A percentile compares a stretch with the other conserved stretches of the same genome.
Conservation (phyloP, 2,329 filamentous ascomycete genomes). For the Grosmannia penicillata region DNA sequence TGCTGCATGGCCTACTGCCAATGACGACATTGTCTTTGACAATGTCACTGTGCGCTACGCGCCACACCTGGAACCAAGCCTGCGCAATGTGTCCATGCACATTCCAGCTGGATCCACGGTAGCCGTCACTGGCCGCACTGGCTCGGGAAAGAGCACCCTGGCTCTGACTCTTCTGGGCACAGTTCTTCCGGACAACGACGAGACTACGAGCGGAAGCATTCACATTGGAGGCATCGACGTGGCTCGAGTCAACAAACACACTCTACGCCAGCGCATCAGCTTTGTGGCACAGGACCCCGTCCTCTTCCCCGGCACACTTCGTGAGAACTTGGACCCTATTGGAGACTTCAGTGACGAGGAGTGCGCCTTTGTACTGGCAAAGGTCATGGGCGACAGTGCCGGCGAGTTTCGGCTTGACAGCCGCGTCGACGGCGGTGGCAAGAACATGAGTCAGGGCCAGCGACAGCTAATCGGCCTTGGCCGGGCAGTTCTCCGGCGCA, state of each 20-base stretch:
- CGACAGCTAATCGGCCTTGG: constrained; percentile 47
- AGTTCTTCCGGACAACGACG: constrained; percentile 27
- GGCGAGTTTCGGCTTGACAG: constrained; percentile 27
- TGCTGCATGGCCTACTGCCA: constrained; percentile 58
- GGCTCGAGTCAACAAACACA: constrained; percentile 34
- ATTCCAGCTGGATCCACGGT: constrained; percentile 52
- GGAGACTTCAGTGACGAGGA: constrained; percentile 38
- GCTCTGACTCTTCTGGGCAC: constrained; percentile 44
- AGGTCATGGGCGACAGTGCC: constrained; percentile 34
- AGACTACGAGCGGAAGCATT: constrained; percentile 27
- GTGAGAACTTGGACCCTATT: constrained; percentile 56
- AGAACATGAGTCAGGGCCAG: constrained; percentile 48
- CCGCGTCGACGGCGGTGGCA: constrained; percentile 42
- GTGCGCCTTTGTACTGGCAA: constrained; percentile 35
- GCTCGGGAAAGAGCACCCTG: constrained; percentile 74
- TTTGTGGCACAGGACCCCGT: constrained; percentile 52
- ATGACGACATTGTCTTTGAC: constrained; percentile 61
- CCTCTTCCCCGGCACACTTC: constrained; percentile 41
- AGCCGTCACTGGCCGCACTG: constrained; percentile 65
- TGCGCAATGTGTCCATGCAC: constrained; percentile 52
- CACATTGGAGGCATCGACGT: constrained; percentile 40
- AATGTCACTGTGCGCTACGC: constrained; percentile 69
- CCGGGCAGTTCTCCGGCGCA: constrained; percentile 42
- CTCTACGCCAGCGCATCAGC: constrained; percentile 41
- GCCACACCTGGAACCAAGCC: constrained; percentile 57